Conservation (phyloP, 495 filamentous ascomycete genomes). For the Haplographium delicatum region DNA sequence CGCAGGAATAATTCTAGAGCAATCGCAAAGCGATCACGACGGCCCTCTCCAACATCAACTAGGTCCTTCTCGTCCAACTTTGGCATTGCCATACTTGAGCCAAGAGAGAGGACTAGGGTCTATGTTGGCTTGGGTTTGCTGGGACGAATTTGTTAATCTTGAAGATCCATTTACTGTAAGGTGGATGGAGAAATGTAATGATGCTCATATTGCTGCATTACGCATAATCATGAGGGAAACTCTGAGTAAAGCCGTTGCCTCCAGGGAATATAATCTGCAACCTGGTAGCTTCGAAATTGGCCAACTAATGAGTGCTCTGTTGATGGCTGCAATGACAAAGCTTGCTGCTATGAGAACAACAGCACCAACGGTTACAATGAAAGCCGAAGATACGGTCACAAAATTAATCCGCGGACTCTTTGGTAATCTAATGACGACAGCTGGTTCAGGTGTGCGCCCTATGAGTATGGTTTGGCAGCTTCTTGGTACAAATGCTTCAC, state of each 20-base stretch:
- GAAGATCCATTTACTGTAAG: constrained; percentile 24
- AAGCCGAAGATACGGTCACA: constrained; percentile 26
- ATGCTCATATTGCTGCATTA: constrained; percentile 25
- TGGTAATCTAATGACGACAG: constrained; percentile 27
- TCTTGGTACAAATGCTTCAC: constrained; percentile 21
- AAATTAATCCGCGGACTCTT: constrained; percentile 29
- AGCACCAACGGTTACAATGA: constrained; percentile 7
- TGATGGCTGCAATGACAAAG: constrained; percentile 29
- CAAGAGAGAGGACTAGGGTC: constrained; percentile 21
- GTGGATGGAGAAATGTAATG: constrained; percentile 30
- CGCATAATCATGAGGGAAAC: constrained; percentile 24
- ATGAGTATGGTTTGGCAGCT: constrained; percentile 30
- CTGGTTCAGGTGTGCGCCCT: constrained; percentile 27
- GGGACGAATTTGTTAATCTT: constrained; percentile 30
- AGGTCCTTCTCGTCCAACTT: constrained; percentile 8
- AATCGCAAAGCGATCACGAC: constrained; percentile 7
- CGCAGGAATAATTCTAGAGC: constrained; percentile 13
- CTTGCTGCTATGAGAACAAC: constrained; percentile 27
- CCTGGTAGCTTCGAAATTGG: constrained; percentile 8
- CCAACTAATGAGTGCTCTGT: constrained; percentile 14
- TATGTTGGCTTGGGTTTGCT: constrained; percentile 30
- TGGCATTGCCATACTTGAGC: constrained; percentile 11
- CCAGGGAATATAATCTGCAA: constrained; percentile 11
- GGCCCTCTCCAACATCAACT: constrained; percentile 8
- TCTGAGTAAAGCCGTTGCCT: constrained; percentile 10